Conservation (phyloP, 2,329 filamentous ascomycete genomes). For the Metarhizium rileyi region DNA sequence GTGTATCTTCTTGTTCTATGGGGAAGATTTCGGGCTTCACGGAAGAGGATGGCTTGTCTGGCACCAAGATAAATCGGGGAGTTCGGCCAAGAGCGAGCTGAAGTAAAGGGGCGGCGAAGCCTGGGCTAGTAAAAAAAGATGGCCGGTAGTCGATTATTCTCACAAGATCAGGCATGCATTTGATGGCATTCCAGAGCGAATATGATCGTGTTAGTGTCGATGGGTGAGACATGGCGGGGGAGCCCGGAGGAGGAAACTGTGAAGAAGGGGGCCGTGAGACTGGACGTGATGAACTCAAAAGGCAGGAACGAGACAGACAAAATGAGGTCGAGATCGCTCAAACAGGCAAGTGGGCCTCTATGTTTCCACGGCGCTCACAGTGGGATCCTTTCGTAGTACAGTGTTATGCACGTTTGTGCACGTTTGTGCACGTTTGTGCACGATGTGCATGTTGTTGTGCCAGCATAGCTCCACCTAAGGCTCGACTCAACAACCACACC, state of each 20-base stretch:
- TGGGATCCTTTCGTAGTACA: too few species aligned
- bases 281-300: too few species aligned
- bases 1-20: background rate
- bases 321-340: background rate
- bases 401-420: too few species aligned
- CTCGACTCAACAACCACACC: conserved; percentile 3
- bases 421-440: too few species aligned
- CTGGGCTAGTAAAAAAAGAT: conserved; percentile 1
- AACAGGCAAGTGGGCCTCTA: conserved; percentile 3
- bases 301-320: conserved; percentile 1
- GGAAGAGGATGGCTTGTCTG: background rate
- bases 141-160: background rate
- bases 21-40: background rate
- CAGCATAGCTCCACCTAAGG: background rate
- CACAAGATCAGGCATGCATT: conserved; percentile 9
- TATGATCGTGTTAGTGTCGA: conserved; percentile 5
- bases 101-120: background rate
- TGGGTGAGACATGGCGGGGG: conserved; percentile 9
- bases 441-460: background rate
- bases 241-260: background rate
- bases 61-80: background rate
- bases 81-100: background rate
- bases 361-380: background rate
- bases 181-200: conserved; percentile 9
- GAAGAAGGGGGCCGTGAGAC: too few species aligned